Evolutionary conservation across 495 filamentous ascomycete genomes (phyloP), one percentile per base, ranked within the genome.

Genomic region (Penicillium cosmopolitanum): DNA sequence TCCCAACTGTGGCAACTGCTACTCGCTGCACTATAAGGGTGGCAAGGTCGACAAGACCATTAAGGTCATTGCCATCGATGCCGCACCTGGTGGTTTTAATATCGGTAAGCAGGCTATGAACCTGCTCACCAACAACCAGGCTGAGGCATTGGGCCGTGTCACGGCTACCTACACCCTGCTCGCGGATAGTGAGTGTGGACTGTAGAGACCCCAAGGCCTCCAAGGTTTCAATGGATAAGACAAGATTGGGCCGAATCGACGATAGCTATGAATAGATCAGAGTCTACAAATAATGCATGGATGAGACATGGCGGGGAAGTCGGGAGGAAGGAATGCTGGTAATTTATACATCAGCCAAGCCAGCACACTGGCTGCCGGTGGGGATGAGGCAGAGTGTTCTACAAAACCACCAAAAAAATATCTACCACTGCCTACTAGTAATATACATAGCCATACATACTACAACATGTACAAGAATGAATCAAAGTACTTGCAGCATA

Each of bases 1-100:
- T 58, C 36, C 67, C 15, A 75, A 75, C 61, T 94, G 90, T 74
- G 89, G 90, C 55, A 83, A 82, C 10, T 93, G 90, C 80, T 93
- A 86, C 75, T 53, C 72, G 47, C 72, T 91, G 48, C 80, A 76
- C 13, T 94, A 83, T 70, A 70, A 62, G 44, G 38, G 53, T 42
- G 70, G 57, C 48, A 57, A 53, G 21, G 38, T 66, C 28, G 80
- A 82, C 63, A 73, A 77, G 55, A 85, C 78, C 18, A 81, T 94
- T 74, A 80, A 86, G 65, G 72, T 94, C 9, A 75, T 85, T 11
- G 90, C 84, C 23, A 78, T 94, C 58, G 90, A 94, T 73, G 76
- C 85, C 53, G 79, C 84, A 10, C 75, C 61, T 0, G 18, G 57
- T 19, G 88, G 87, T 3, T 85, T 89, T 77, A 89, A 89, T 70